phyloP scores from a whole-genome alignment of 306 rosid species.

The Adenanthera pavonina region DNA sequence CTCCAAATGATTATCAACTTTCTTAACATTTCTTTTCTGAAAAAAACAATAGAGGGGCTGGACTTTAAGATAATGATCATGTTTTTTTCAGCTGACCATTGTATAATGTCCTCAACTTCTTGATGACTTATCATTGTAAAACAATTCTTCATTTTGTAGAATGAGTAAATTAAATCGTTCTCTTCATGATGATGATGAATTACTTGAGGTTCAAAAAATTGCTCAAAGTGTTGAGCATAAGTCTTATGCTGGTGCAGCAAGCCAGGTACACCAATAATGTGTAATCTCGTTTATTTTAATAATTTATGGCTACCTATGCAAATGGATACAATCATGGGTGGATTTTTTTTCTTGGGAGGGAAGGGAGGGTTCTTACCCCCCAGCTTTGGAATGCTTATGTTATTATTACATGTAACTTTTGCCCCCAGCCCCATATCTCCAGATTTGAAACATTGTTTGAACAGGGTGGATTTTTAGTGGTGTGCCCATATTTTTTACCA shows the following conservation, averaged over 20 bases:
- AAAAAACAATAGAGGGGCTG: background rate
- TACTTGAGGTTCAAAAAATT: constrained; percentile 50
- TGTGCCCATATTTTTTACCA: background rate
- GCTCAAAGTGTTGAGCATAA: constrained; percentile 62
- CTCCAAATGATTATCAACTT: background rate
- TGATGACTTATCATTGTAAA: too few species aligned
- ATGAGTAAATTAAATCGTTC: constrained; percentile 54
- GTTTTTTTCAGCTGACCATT: background rate
- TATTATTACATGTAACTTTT: background rate
- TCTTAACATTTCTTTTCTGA: background rate
- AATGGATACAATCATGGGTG: background rate
- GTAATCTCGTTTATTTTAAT: background rate
- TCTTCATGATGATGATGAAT: constrained; percentile 48
- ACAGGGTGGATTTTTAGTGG: background rate
- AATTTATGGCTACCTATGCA: background rate
- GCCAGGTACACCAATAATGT: constrained; percentile 44
- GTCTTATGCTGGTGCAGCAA: constrained; percentile 52
- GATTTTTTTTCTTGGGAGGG: background rate
- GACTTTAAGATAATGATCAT: background rate
- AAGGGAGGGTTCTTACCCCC: background rate
- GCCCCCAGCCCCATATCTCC: background rate
- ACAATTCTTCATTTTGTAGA: constrained; percentile 37
- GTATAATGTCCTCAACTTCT: background rate
- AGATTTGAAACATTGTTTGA: background rate
- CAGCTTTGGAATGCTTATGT: background rate